Conservation (phyloP, 1,284 basidiomycete genomes). For the Serendipita sp. region DNA sequence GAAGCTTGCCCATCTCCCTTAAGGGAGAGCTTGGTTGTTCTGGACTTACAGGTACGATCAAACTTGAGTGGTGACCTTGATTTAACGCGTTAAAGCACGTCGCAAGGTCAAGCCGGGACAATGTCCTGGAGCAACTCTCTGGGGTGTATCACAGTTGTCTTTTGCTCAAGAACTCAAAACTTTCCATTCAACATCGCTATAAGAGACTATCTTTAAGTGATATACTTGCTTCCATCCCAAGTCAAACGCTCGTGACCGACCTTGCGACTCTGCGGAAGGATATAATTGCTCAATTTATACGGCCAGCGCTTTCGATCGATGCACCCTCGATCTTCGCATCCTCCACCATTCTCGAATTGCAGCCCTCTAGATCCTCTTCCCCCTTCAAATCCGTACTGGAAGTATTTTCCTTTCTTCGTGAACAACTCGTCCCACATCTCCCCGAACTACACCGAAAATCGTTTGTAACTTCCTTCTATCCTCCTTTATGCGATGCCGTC, state of each 20-base stretch:
- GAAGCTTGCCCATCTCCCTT: conserved; percentile 38
- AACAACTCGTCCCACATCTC: conserved; percentile 39
- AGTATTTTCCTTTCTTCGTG: conserved; percentile 41
- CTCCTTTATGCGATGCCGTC: conserved; percentile 41
- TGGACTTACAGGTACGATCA: conserved; percentile 40
- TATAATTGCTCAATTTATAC: conserved; percentile 40
- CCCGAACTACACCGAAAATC: conserved; percentile 29
- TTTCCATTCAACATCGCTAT: neutral
- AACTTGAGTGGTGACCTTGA: conserved; percentile 8
- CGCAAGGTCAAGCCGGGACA: conserved; percentile 38
- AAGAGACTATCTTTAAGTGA: conserved; percentile 9
- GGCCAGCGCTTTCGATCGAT: conserved; percentile 23
- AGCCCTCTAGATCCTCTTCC: conserved; percentile 23
- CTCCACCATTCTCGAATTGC: conserved; percentile 34
- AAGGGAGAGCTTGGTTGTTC: conserved; percentile 33
- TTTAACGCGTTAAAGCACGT: conserved; percentile 27
- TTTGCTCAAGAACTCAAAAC: conserved; percentile 2
- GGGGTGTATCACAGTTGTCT: conserved; percentile 51
- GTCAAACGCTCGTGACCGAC: conserved; percentile 29
- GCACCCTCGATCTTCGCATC: conserved; percentile 26
- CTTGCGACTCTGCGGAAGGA: conserved; percentile 51
- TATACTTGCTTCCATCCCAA: neutral
- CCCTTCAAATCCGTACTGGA: conserved; percentile 39
- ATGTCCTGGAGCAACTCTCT: conserved; percentile 53
- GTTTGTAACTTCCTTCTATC: conserved; percentile 41